Evolutionary conservation across 257 asterid genomes (phyloP).

Genomic region (Echium plantagineum): DNA sequence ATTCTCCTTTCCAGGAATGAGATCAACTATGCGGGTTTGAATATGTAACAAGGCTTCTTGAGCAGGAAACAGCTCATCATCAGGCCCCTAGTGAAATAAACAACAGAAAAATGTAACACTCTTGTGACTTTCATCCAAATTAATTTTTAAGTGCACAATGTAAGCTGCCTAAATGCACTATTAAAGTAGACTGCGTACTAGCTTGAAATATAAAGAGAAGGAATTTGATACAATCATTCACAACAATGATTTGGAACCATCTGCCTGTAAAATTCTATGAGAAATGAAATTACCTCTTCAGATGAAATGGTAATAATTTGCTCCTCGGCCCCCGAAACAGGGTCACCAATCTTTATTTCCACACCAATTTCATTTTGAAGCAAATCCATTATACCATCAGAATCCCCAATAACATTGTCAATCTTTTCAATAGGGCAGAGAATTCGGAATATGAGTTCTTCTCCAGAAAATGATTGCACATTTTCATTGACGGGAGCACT

Average conservation of each 20-base stretch:
- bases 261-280: not conserved
- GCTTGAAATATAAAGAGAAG: not conserved
- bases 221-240: not conserved
- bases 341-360: slow-evolving; percentile 51
- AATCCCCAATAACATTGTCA: slow-evolving; percentile 55
- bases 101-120: slow-evolving; percentile 17
- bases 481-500: slow-evolving; percentile 30
- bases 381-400: slow-evolving; percentile 68
- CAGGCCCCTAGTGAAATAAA: slow-evolving; percentile 60
- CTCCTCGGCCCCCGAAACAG: slow-evolving; percentile 52
- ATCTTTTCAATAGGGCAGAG: slow-evolving; percentile 75
- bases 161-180: not conserved
- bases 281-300: slow-evolving; percentile 54
- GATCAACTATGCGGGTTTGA: slow-evolving; percentile 75
- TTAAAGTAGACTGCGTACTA: not conserved
- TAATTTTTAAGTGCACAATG: not conserved
- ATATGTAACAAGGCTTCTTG: slow-evolving; percentile 98
- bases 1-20: slow-evolving; percentile 69
- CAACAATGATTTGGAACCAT: slow-evolving; percentile 1
- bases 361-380: slow-evolving; percentile 82
- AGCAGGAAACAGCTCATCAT: slow-evolving; percentile 92
- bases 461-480: slow-evolving; percentile 35
- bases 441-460: slow-evolving; percentile 75
- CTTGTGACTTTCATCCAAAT: not conserved
- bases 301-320: slow-evolving; percentile 59